These are phyloP conservation scores for Taphrina communis DNA, from an alignment of 1,139 yeast genomes.

Conservation along the genomic window DNA sequence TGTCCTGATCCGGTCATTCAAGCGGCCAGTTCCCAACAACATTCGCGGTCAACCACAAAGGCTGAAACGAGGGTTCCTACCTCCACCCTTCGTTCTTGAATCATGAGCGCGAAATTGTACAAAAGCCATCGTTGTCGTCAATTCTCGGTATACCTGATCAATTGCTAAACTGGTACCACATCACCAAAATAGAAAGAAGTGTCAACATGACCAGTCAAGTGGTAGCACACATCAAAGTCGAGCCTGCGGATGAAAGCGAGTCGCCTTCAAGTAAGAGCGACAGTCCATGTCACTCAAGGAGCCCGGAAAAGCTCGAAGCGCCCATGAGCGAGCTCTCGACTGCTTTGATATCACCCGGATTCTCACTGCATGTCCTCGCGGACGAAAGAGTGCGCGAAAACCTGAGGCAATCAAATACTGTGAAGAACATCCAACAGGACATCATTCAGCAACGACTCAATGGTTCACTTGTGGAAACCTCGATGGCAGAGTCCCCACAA, in stretches of 20 bases:
- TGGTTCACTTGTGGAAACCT: neutral
- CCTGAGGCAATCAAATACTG: neutral
- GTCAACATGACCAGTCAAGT: neutral
- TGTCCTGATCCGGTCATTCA: neutral
- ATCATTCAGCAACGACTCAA: conserved; percentile 21
- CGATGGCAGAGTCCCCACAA: neutral
- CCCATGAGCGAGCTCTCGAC: conserved; percentile 7
- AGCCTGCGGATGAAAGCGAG: conserved; percentile 3
- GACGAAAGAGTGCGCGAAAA: conserved; percentile 16
- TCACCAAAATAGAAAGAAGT: neutral
- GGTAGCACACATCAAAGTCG: conserved; percentile 8
- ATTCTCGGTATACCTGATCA: neutral
- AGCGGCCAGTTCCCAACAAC: neutral
- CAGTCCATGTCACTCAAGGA: neutral
- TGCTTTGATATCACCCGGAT: conserved; percentile 13
- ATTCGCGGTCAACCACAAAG: neutral
- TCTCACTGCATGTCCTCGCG: conserved; percentile 4
- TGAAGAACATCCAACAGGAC: conserved; percentile 13
- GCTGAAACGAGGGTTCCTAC: conserved; percentile 3
- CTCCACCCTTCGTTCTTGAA: neutral
- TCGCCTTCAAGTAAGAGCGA: neutral
- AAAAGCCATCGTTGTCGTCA: neutral
- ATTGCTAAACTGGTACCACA: neutral
- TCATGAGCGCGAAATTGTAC: neutral
- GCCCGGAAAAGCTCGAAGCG: neutral